phyloP scores from a whole-genome alignment of 768 basidiomycete genomes.

The Russula compacta region DNA sequence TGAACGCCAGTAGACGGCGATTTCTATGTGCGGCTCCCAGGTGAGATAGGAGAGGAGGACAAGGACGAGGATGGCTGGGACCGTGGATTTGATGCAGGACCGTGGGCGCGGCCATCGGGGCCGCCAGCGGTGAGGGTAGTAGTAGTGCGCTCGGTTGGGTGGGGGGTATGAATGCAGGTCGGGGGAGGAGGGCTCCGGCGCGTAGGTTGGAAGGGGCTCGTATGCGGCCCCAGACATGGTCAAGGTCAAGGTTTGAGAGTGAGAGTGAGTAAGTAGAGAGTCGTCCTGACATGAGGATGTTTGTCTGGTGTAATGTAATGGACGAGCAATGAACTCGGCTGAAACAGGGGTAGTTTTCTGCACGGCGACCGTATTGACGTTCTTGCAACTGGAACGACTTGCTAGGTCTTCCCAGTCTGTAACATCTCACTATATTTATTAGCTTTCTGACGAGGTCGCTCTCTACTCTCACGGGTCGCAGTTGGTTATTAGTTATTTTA shows the following conservation, averaged over 20 bases:
- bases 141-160: not conserved
- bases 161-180: conserved; percentile 5
- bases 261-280: not conserved
- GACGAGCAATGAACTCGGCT: too few species aligned
- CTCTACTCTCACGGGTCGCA: too few species aligned
- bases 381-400: too few species aligned
- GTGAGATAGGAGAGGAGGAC: conserved; percentile 17
- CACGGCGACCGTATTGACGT: too few species aligned
- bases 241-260: not conserved
- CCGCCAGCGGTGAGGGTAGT: not conserved
- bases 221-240: conserved; percentile 1
- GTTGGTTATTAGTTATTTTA: too few species aligned
- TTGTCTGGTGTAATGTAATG: too few species aligned
- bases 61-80: conserved; percentile 15
- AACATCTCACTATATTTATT: too few species aligned
- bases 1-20: conserved; percentile 63
- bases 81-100: conserved; percentile 12
- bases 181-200: not conserved
- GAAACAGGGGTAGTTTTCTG: too few species aligned
- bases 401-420: too few species aligned
- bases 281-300: too few species aligned
- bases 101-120: conserved; percentile 3
- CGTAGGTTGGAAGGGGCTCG: not conserved
- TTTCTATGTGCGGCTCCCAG: conserved; percentile 81
- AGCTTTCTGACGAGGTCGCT: too few species aligned